Conservation (phyloP, 257 asterid genomes). For the Henckelia pumila region DNA sequence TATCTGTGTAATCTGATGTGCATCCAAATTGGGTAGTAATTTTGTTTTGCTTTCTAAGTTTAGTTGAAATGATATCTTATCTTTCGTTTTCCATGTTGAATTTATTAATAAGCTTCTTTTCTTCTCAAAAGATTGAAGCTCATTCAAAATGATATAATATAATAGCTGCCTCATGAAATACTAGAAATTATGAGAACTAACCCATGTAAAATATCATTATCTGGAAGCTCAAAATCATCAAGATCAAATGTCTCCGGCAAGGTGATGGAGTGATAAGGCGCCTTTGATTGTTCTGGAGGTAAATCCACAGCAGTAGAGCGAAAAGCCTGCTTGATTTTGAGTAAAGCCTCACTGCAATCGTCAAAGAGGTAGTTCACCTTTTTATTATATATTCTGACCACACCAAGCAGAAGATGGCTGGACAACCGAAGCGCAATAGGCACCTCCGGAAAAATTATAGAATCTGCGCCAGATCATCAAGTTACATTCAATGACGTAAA, state of each 20-base stretch:
- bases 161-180: conserved; percentile 7
- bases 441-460: conserved; percentile 90
- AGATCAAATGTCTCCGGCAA: conserved; percentile 98
- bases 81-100: background rate
- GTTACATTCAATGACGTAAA: conserved; percentile 13
- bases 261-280: conserved; percentile 97
- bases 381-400: conserved; percentile 87
- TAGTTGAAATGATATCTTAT: background rate
- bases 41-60: background rate
- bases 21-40: background rate
- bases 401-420: conserved; percentile 98
- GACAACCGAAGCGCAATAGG: conserved; percentile 97
- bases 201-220: conserved; percentile 87
- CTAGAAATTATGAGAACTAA: conserved; percentile 36
- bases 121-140: conserved; percentile 7
- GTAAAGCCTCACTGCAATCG: conserved; percentile 96
- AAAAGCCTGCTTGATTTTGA: conserved; percentile 92
- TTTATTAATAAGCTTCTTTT: no score
- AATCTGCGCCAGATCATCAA: conserved; percentile 57
- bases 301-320: conserved; percentile 97
- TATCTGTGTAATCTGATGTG: background rate
- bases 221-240: conserved; percentile 99
- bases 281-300: conserved; percentile 98
- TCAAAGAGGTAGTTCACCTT: conserved; percentile 97
- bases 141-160: background rate